Conservation (phyloP, 169 alveolate genomes). For the Plasmodium malariae region DNA sequence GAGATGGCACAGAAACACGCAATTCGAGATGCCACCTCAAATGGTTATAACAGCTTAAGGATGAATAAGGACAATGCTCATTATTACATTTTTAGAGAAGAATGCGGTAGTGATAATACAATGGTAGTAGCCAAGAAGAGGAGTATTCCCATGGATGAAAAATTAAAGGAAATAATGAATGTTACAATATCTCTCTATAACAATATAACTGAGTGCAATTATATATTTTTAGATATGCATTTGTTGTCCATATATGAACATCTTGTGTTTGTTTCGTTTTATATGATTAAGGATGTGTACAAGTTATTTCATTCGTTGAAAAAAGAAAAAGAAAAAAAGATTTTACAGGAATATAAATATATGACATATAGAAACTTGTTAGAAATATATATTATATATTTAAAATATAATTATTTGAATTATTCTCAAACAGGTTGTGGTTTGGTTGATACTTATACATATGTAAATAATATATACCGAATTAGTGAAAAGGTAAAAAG, state of each 20-base stretch:
- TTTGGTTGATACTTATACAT: background rate
- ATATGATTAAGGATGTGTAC: slow-evolving; percentile 58
- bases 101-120: background rate
- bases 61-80: background rate
- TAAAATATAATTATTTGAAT: slow-evolving; percentile 64
- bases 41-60: too few relatives aligned
- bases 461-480: slow-evolving; percentile 13
- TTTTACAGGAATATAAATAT: slow-evolving; percentile 30
- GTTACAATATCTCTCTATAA: slow-evolving; percentile 17
- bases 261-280: slow-evolving; percentile 25
- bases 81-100: background rate
- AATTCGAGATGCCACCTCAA: too few relatives aligned
- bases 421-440: slow-evolving; percentile 14
- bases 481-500: slow-evolving; percentile 7
- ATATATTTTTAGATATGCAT: slow-evolving; percentile 59
- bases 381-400: slow-evolving; percentile 61
- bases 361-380: slow-evolving; percentile 70
- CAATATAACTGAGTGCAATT: slow-evolving; percentile 53
- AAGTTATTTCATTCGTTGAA: slow-evolving; percentile 17
- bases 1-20: too few relatives aligned
- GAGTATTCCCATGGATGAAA: slow-evolving; percentile 24
- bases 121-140: background rate
- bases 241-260: slow-evolving; percentile 53
- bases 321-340: slow-evolving; percentile 56
- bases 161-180: slow-evolving; percentile 34